Evolutionary conservation across 2,329 filamentous ascomycete genomes (phyloP), one percentile per base, ranked within the genome.

Genomic region (Dothideomycetidae sp.): DNA sequence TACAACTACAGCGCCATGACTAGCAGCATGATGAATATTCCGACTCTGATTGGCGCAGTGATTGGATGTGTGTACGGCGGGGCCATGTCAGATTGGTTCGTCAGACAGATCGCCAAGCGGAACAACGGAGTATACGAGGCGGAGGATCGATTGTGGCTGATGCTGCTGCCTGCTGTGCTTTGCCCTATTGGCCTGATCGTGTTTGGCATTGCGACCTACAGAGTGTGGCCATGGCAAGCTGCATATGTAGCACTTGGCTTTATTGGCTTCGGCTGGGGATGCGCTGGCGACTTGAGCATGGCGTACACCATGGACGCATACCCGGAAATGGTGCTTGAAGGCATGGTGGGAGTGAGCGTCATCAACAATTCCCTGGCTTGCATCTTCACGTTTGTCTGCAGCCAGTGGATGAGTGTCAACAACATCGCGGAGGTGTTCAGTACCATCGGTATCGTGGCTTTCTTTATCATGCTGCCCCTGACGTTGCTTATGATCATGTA

Each of bases 191-290:
- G 68, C 5, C 59, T 71, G 48, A 63, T 66, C 52, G 52, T 71
- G 0, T 71, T 71, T 28, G 68, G 68, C 5, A 64, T 71, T 26
- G 67, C 65, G 0, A 66, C 65, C 2, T 61, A 56, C 7, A 55
- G 65, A 26, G 65, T 62, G 1, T 71, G 65, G 68, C 44, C 51
- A 21, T 73, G 70, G 70, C 66, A 62, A 1, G 56, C 56, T 5
- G 64, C 69, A 0, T 73, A 73, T 37, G 55, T 73, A 10, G 70
- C 67, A 1, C 53, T 73, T 1, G 70, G 66, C 3, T 65, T 73
- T 44, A 72, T 72, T 16, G 70, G 70, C 3, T 73, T 74, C 38
- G 70, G 70, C 2, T 73, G 69, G 52, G 70, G 70, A 5, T 73
- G 69, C 35, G 68, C 68, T 2, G 70, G 70, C 5, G 70, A 73